Percentiles rank a stretch among this genome's conserved stretches.
Evolutionary conservation across 2,329 filamentous ascomycete genomes (phyloP).

Genomic region (Emergomyces orientalis): DNA sequence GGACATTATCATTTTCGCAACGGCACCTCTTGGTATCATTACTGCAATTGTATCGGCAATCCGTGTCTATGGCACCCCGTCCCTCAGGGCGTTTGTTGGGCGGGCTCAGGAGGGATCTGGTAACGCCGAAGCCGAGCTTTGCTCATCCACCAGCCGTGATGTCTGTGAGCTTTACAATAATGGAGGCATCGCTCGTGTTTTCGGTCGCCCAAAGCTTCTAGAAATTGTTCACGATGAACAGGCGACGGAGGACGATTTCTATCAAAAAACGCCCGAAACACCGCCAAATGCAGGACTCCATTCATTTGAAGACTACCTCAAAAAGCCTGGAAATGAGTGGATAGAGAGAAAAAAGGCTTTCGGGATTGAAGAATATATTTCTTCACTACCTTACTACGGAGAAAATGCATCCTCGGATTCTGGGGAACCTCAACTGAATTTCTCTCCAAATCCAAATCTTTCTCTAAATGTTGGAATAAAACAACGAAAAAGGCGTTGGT

Average conservation of each 20-base stretch:
- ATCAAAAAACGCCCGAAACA: conserved; percentile 15
- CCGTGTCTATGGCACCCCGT: conserved; percentile 17
- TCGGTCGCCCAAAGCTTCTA: conserved; percentile 27
- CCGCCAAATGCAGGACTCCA: conserved; percentile 19
- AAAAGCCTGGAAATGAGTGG: not conserved
- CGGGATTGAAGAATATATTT: not conserved
- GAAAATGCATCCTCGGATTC: not conserved
- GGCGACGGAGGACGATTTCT: conserved; percentile 36
- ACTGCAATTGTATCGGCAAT: conserved; percentile 20
- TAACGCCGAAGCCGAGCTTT: conserved; percentile 21
- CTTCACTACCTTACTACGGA: not conserved
- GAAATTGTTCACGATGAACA: conserved; percentile 30
- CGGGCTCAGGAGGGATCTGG: conserved; percentile 19
- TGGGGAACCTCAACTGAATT: not conserved
- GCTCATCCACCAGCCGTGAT: conserved; percentile 19
- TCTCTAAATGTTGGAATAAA: conserved; percentile 20
- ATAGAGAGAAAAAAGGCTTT: not conserved
- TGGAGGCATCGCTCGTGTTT: conserved; percentile 29
- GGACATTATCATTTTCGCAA: conserved; percentile 21
- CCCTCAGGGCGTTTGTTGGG: conserved; percentile 21
- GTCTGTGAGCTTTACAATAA: conserved; percentile 38
- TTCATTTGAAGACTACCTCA: conserved; percentile 20
- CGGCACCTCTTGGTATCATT: conserved; percentile 21
- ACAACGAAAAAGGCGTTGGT: not conserved
- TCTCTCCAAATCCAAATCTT: conserved; percentile 18